Base-by-base conservation (phyloP, 139 green algal species). In the Medakamo hakoo region DNA sequence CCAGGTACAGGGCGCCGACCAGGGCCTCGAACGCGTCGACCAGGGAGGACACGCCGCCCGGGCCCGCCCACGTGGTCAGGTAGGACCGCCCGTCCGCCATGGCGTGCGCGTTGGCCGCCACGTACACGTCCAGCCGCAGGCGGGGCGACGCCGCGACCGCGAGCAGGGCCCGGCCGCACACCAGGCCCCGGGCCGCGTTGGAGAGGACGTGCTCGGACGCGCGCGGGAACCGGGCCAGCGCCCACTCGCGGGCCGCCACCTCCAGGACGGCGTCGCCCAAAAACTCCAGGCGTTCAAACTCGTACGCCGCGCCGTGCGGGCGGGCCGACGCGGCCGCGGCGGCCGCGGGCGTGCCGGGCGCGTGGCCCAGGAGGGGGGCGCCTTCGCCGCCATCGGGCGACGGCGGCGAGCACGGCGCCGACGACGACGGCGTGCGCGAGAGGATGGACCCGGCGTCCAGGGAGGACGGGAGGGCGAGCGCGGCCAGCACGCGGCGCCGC, bases 21-120 rank as follows among this genome's bases (percentile, higher is more conserved):
- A 82, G 55, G 3, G 76, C 76, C 63, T 82, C 76, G 65, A 82
- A 80, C n/a, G 52, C 55, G 59, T 82, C 76, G 0, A 25, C 63
- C 40, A 77, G 26, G 14, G 73, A 28, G 49, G 16, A 27, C 1
- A 62, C 56, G 23, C 58, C 58, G 5, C 28, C 58, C 58, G 57
- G 32, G 59, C 60, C 21, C 5, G 40, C 1, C 59, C 66, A 52
- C 9, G 40, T 16, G 16, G 40, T 21, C 40, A 16, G 16, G 16
- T 52, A 52, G 9, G 40, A 21, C n/a, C n/a, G n/a, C 16, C 9
- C 49, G 40, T 60, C 25, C 62, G 52, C 59, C 60, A 77, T 64
- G 26, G 49, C 49, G 29, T 48, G 59, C 4, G 22, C 49, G 16
- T 68, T 73, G 24, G 60, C 26, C 18, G 66, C 26, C 4, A 77